Evolutionary conservation across 1,284 basidiomycete genomes (phyloP), one percentile per base, ranked within the genome.

Genomic region (Phylloporus sp.): DNA sequence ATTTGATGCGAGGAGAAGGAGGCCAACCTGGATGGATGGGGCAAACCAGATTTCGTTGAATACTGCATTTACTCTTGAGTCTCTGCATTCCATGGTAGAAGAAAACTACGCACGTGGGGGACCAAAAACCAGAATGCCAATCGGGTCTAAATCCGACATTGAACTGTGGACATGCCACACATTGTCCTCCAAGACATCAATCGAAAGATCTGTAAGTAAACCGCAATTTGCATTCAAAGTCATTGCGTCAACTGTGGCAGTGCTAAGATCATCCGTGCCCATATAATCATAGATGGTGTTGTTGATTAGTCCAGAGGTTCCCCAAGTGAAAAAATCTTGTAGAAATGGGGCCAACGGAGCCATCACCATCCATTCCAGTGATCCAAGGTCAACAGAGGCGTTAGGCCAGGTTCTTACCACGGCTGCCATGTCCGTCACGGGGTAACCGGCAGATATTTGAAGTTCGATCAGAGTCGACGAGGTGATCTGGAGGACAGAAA

Each of bases 381-480:
- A 56, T 19, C 5, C n/a, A n/a, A 63, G 52, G 8, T 63, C 23
- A n/a, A 41, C 27, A 35, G 43, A 35, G 20, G 55, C 29, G 8
- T 27, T 17, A 10, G 62, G 62, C 62, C 62, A 63, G 4, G 11
- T 35, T 56, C 41, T 19, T 19, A 43, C 20, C 39, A 14, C 10
- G n/a, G n/a, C n/a, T n/a, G n/a, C n/a, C n/a, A n/a, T 8, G 12
- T 17, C n/a, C 19, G 29, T 8, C 12, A 53, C 56, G 29, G 4
- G 15, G 25, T 57, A 32, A 12, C 37, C 20, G 6, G n/a, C n/a
- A n/a, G 45, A 57, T 8, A 10, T 5, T 12, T 47, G 53, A 41
- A 55, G 12, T 25, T 43, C 14, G 4, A 63, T 47, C 12, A 63
- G 53, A 4, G 62, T 63, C n/a, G 62, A 45, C 4, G 62, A 63